These are phyloP conservation scores for Termitomyces sp. DNA, from an alignment of 768 basidiomycete genomes.

Conservation along the genomic window DNA sequence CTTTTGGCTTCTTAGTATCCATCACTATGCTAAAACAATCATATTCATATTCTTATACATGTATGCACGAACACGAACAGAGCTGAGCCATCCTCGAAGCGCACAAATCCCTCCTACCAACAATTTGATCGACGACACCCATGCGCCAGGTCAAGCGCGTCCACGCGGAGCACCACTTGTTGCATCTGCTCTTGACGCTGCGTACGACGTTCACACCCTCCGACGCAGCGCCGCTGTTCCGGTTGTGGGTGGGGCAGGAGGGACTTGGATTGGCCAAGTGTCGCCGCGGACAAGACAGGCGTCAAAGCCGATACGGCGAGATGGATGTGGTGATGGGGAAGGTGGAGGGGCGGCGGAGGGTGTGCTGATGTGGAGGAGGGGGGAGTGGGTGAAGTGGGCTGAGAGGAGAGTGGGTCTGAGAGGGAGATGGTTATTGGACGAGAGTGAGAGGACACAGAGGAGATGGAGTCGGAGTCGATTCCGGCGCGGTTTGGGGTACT, in stretches of 20 bases:
- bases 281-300: constrained; percentile 79
- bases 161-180: no score
- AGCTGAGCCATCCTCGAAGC: no score
- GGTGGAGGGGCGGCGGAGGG: constrained; percentile 43
- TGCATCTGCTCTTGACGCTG: no score
- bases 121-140: no score
- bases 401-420: constrained; percentile 65
- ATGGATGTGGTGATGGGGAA: not conserved
- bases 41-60: no score
- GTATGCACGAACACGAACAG: no score
- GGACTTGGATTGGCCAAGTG: constrained; percentile 60
- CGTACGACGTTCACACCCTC: no score
- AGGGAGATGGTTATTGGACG: constrained; percentile 69
- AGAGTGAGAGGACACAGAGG: constrained; percentile 29
- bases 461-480: constrained; percentile 23
- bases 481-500: constrained; percentile 22
- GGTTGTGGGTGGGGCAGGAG: not conserved
- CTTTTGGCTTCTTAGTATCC: no score
- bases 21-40: no score
- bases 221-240: no score
- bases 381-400: constrained; percentile 63
- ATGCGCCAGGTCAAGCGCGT: no score
- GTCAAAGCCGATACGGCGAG: constrained; percentile 53
- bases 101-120: no score
- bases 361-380: constrained; percentile 58